Evolutionary conservation across 306 rosid genomes (phyloP).

Genomic region (Dryas drummondii): DNA sequence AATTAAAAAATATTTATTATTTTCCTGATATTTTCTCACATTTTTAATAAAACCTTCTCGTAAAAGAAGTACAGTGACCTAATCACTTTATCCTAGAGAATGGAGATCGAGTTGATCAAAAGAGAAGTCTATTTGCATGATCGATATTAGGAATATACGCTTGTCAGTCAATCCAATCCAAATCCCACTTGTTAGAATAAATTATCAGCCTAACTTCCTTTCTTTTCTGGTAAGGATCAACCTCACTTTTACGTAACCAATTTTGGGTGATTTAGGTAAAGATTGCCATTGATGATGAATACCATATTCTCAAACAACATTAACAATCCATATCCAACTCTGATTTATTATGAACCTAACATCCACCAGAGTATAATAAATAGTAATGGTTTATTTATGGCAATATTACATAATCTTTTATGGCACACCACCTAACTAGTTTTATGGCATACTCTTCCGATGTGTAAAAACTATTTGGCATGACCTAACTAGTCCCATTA

Average conservation of each 20-base stretch:
- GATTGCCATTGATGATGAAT: background rate
- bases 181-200: background rate
- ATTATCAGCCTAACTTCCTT: background rate
- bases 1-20: too few relatives aligned
- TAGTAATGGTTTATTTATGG: background rate
- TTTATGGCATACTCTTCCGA: background rate
- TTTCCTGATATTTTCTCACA: too few relatives aligned
- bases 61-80: too few relatives aligned
- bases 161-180: slow-evolving; percentile 15
- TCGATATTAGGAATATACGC: slow-evolving; percentile 11
- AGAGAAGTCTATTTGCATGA: background rate
- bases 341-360: background rate
- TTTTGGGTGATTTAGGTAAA: slow-evolving; percentile 32
- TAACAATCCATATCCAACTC: background rate
- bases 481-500: too few relatives aligned
- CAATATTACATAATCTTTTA: slow-evolving; percentile 7
- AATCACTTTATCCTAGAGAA: too few relatives aligned
- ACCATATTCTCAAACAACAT: slow-evolving; percentile 1
- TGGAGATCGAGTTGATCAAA: too few relatives aligned
- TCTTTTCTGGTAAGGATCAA: background rate
- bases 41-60: too few relatives aligned
- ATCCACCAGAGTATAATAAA: background rate
- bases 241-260: slow-evolving; percentile 2
- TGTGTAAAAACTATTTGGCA: too few relatives aligned
- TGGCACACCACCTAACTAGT: slow-evolving; percentile 11